Evolutionary conservation across 2,329 filamentous ascomycete genomes (phyloP), one percentile per base, ranked within the genome.

Genomic region (Colletotrichum lindemuthianum): DNA sequence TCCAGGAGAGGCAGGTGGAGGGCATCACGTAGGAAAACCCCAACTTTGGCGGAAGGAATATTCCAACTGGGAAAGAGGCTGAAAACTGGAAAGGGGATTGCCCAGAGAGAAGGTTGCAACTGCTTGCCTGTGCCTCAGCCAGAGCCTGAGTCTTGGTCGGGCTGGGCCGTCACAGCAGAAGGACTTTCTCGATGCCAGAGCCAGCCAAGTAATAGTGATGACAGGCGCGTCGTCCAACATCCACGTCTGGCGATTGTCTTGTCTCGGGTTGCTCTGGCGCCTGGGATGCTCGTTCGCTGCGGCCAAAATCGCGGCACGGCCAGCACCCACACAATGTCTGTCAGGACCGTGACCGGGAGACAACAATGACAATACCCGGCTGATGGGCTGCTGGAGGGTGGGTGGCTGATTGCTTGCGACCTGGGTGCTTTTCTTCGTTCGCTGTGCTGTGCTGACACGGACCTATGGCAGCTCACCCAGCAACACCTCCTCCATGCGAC

Each of bases 401-500:
- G 58, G 47, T 40, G 44, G 51, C 40, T 51, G 39, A 13, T 64
- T 65, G 49, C 56, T 45, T 65, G 52, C 58, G 47, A 54, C 44
- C 49, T 54, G n/a, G 32, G 47, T 24, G 24, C 24, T 24, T 24
- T 24, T 24, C 24, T 24, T 24, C 24, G 24, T 24, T 24, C 24
- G 24, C 24, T 24, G 5, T 24, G 24, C 24, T 24, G 24, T 24
- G 51, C 47, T 59, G 32, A 59, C 73, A 75, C 75, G 72, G 77
- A 79, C 75, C 74, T 78, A 71, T 72, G 77, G 68, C 76, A 78
- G 73, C 76, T 78, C 68, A 75, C 74, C 61, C 64, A 75, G 73
- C 69, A 69, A 59, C 63, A 63, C 59, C 53, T 59, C 61, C 61
- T 50, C 63, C 63, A 49, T 64, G 47, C 54, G 43, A 63, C 48